A percentile compares a stretch with the other conserved stretches of the same genome.
Conservation (phyloP, 1,284 basidiomycete species). For the Leccinum pachyderme region DNA sequence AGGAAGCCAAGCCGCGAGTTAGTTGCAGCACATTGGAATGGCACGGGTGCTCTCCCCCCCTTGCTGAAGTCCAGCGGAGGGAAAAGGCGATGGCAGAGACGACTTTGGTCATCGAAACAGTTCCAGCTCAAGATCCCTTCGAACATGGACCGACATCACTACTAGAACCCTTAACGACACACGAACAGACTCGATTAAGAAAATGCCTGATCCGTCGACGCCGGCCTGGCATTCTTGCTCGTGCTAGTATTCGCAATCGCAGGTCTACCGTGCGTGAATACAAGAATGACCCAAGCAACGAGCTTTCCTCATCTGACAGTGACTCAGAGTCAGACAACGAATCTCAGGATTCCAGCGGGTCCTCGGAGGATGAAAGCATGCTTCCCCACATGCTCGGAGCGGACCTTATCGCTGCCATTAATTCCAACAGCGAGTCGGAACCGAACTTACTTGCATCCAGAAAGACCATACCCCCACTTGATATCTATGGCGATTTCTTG, state of each 20-base stretch:
- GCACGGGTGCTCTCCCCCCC: constrained; percentile 3
- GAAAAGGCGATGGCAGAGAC: neutral
- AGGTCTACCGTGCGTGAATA: constrained; percentile 5
- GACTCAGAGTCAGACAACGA: constrained; percentile 19
- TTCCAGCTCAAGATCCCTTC: neutral
- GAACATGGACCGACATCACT: neutral
- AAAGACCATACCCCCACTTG: neutral
- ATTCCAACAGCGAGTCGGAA: constrained; percentile 30
- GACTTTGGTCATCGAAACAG: neutral
- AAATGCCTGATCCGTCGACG: neutral
- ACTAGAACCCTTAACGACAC: neutral
- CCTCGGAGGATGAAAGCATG: constrained; percentile 21
- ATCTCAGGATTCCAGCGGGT: constrained; percentile 22
- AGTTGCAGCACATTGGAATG: constrained; percentile 1
- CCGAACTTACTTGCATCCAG: constrained; percentile 12
- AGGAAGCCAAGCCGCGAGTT: constrained; percentile 5
- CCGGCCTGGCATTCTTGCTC: constrained; percentile 20
- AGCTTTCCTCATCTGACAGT: constrained; percentile 18
- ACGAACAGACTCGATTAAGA: neutral
- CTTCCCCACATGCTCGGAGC: constrained; percentile 28
- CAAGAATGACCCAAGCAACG: neutral
- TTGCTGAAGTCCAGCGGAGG: neutral
- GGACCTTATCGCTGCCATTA: constrained; percentile 29
- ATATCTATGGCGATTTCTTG: constrained; percentile 11
- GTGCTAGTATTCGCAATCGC: constrained; percentile 24